Evolutionary conservation across 176 grass and related monocot genomes (phyloP).

Genomic region (Cymbopogon citratus): DNA sequence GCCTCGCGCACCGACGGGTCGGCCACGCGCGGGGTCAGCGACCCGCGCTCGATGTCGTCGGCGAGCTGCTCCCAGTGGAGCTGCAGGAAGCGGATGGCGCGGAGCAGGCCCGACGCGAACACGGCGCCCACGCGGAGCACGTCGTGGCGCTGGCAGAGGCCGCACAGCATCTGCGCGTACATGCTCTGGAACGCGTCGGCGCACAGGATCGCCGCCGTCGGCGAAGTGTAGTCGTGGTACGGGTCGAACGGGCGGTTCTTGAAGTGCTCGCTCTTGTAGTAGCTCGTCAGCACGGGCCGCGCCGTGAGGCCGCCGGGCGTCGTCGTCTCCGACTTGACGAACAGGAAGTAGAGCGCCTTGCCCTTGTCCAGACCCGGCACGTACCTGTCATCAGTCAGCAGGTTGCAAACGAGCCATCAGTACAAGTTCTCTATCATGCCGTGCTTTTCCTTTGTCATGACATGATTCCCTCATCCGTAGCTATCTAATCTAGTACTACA

Average conservation of each 20-base stretch:
- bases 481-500: no score
- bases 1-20: slow-evolving; percentile 44
- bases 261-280: slow-evolving; percentile 75
- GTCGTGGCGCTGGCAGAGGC: slow-evolving; percentile 48
- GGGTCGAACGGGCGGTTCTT: slow-evolving; percentile 57
- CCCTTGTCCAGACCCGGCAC: slow-evolving; percentile 52
- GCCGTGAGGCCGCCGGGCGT: slow-evolving; percentile 54
- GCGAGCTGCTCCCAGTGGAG: slow-evolving; percentile 50
- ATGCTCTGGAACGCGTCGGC: slow-evolving; percentile 58
- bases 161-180: slow-evolving; percentile 66
- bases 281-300: slow-evolving; percentile 55
- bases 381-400: background rate
- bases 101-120: slow-evolving; percentile 61
- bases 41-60: slow-evolving; percentile 38
- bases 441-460: no score
- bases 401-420: no score
- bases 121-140: slow-evolving; percentile 62
- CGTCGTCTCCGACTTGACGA: slow-evolving; percentile 73
- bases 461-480: no score
- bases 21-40: slow-evolving; percentile 25
- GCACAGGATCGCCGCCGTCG: slow-evolving; percentile 47
- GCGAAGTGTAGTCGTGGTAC: slow-evolving; percentile 56
- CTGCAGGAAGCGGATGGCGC: slow-evolving; percentile 59
- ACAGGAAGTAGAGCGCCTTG: slow-evolving; percentile 71
- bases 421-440: no score